phyloP scores from a whole-genome alignment of 805 yeast genomes.

The Hanseniaspora taiwanica region DNA sequence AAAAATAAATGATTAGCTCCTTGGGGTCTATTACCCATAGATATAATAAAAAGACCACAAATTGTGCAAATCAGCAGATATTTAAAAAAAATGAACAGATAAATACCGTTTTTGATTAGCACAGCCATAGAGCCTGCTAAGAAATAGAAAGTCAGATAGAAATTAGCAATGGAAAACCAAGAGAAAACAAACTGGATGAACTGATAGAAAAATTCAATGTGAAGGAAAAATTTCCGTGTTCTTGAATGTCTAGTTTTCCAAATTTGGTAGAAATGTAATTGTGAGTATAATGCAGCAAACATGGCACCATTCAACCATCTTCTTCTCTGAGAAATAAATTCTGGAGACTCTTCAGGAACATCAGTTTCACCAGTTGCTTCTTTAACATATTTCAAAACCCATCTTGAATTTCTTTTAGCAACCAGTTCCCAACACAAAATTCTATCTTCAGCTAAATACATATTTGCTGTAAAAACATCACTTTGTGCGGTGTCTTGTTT shows the following conservation, averaged over 20 bases:
- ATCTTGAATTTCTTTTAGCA: slow-evolving; percentile 67
- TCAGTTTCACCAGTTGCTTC: slow-evolving; percentile 94
- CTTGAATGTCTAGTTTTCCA: slow-evolving; percentile 83
- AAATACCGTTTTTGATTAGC: slow-evolving; percentile 56
- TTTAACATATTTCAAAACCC: slow-evolving; percentile 86
- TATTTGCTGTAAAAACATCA: slow-evolving; percentile 87
- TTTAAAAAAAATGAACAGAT: slow-evolving; percentile 74
- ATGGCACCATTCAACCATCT: slow-evolving; percentile 98
- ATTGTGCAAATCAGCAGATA: slow-evolving; percentile 72
- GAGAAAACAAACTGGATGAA: slow-evolving; percentile 68
- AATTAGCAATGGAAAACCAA: slow-evolving; percentile 86
- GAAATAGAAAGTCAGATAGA: slow-evolving; percentile 83
- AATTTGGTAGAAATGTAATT: slow-evolving; percentile 70
- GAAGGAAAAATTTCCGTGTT: slow-evolving; percentile 67
- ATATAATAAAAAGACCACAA: slow-evolving; percentile 78
- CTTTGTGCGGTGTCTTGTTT: slow-evolving; percentile 39
- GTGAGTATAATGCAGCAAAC: slow-evolving; percentile 89
- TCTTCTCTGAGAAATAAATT: slow-evolving; percentile 89
- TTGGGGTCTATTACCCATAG: slow-evolving; percentile 96
- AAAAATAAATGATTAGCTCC: slow-evolving; percentile 78
- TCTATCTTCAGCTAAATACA: slow-evolving; percentile 96
- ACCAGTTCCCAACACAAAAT: slow-evolving; percentile 93
- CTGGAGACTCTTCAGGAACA: slow-evolving; percentile 91
- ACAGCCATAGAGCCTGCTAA: slow-evolving; percentile 70
- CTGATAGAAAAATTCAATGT: slow-evolving; percentile 82